Base-by-base conservation (phyloP, 169 alveolate species). In the Besnoitia besnoiti region DNA sequence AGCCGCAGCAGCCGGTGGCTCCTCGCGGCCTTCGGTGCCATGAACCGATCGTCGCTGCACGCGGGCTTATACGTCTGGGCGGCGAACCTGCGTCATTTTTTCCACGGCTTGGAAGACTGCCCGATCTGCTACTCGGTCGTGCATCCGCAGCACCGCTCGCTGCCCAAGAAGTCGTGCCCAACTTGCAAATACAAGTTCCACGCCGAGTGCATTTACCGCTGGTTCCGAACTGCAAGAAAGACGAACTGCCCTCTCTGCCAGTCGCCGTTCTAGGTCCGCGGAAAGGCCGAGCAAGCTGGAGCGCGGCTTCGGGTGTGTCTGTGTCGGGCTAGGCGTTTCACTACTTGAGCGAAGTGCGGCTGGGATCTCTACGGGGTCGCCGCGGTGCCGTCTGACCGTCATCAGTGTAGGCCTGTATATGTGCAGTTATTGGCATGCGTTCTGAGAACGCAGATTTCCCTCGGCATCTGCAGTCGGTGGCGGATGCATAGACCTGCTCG, bases 231-330 rank as follows among this genome's bases (percentile, higher is more conserved):
- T 0, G 95, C 97, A 10, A 89, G 95, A 49, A 95, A 96, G 95
- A 91, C 95, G 75, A 96, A 95, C 90, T 96, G 98, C 85, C 98
- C 97, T 40, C 93, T 96, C 33, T 96, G 98, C 67, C 93, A 90
- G 46, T 61, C 85, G 24, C 93, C 93, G 5, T 90, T 90, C 85
- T 90, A 59, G 51, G 10, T 10, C 21, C 44, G 8, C 7, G 19
- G 33, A 62, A 62, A 33, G 19, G 19, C 7, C 7, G 12, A 62
- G 39, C 7, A 27, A 62, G 5, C 79, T 7, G 44, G 14, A 33
- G 5, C 79, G 79, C 33, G 19, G 79, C 7, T 62, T 4, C 33
- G 35, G 7, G 59, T 49, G 59, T 49, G 59, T 49, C 24, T 55
- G 7, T 55, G 67, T 55, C 67, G 12, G 33, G 67, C 33, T 5